These are phyloP conservation scores for Aquilaria agallochum DNA, from an alignment of 441 rosid species.

Conservation along the genomic window DNA sequence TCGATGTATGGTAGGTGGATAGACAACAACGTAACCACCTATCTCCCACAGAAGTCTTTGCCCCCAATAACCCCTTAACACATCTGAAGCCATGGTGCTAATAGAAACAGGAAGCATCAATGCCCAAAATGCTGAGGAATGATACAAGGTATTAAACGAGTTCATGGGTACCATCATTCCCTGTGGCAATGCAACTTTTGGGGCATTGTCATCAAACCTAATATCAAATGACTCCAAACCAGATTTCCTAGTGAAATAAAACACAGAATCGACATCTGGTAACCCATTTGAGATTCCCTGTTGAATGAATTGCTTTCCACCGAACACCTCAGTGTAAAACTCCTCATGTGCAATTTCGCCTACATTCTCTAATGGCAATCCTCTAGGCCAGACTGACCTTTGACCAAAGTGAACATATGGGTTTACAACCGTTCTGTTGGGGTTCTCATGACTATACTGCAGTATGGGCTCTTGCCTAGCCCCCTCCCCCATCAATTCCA, in stretches of 20 bases:
- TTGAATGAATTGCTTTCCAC: conserved; percentile 90
- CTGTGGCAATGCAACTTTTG: conserved; percentile 87
- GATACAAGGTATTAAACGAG: conserved; percentile 82
- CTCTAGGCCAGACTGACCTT: conserved; percentile 94
- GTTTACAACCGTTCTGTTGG: conserved; percentile 69
- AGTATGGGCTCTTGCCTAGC: conserved; percentile 73
- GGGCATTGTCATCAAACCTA: conserved; percentile 76
- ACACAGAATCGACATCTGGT: conserved; percentile 96
- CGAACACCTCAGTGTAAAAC: conserved; percentile 76
- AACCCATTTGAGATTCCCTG: conserved; percentile 91
- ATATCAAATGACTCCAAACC: conserved; percentile 76
- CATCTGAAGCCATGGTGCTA: conserved; percentile 93
- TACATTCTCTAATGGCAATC: conserved; percentile 86
- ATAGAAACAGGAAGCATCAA: conserved; percentile 92
- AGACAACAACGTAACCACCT: conserved; percentile 80
- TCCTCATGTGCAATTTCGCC: conserved; percentile 82
- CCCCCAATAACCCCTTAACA: conserved; percentile 90
- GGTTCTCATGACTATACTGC: conserved; percentile 80
- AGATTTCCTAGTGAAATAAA: conserved; percentile 77
- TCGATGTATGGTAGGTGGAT: conserved; percentile 86
- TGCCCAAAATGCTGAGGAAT: conserved; percentile 90
- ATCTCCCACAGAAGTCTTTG: conserved; percentile 94
- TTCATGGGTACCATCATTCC: conserved; percentile 85
- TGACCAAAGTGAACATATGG: conserved; percentile 91
- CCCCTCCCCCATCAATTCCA: conserved; percentile 68